A percentile compares a stretch with the other conserved stretches of the same genome.
Conservation (phyloP, 2,329 filamentous ascomycete species). For the Fusarium verticillioides region DNA sequence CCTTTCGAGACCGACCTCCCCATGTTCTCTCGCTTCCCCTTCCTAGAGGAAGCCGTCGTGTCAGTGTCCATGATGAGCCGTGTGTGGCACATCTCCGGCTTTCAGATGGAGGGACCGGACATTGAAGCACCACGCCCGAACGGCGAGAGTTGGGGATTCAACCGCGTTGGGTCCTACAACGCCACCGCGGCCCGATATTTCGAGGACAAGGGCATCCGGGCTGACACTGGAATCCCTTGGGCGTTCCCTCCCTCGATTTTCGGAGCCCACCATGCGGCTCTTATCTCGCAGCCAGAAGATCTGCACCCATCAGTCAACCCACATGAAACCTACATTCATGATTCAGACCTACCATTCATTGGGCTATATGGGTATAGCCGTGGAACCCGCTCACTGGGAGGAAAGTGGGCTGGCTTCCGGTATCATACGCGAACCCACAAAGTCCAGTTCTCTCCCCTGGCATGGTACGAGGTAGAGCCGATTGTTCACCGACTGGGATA, state of each 20-base stretch:
- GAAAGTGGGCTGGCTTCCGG: not conserved
- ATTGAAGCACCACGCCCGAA: not conserved
- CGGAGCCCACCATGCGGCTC: not conserved
- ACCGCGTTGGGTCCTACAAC: not conserved
- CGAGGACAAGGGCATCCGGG: not conserved
- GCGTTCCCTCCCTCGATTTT: not conserved
- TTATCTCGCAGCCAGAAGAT: not conserved
- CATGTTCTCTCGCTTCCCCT: not conserved
- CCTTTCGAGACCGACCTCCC: not conserved
- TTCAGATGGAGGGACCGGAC: not conserved
- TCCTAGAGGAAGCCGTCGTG: not conserved
- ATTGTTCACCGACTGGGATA: not conserved
- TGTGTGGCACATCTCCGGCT: not conserved
- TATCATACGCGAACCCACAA: rapidly evolving
- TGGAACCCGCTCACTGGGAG: not conserved
- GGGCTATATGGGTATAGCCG: not conserved
- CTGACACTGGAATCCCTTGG: not conserved
- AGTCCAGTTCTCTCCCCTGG: not conserved
- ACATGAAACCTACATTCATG: rapidly evolving
- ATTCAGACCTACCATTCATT: not conserved
- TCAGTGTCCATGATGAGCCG: not conserved
- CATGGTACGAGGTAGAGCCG: not conserved
- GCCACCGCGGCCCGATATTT: not conserved
- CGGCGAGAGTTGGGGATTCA: not conserved
- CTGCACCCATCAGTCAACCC: rapidly evolving